Conservation (phyloP, 1,284 basidiomycete genomes). For the Pterulicium gracile region DNA sequence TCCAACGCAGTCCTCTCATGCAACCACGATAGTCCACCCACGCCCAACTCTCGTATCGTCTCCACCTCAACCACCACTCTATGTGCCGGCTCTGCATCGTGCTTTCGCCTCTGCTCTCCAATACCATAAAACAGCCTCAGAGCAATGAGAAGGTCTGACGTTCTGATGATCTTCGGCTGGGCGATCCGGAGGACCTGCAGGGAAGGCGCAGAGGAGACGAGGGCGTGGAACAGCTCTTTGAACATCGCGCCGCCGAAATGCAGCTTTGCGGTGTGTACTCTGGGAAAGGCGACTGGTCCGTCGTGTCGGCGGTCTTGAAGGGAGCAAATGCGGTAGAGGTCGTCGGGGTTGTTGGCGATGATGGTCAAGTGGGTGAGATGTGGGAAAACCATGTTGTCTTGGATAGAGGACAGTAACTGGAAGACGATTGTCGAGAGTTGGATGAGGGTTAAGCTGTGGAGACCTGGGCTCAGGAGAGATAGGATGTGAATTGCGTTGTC, state of each 20-base stretch:
- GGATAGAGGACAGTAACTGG: not conserved
- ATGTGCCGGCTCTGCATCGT: not conserved
- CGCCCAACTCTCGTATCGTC: not conserved
- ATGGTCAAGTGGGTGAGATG: not conserved
- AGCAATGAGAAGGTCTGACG: not conserved
- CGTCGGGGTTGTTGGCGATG: not conserved
- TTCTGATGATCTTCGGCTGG: not conserved
- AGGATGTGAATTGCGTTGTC: not conserved
- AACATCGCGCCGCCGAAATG: constrained; percentile 1
- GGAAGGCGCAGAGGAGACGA: not conserved
- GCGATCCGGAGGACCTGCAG: not conserved
- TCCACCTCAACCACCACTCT: not conserved
- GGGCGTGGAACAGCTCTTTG: not conserved
- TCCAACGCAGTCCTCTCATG: not conserved
- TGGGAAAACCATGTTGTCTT: not conserved
- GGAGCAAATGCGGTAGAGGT: not conserved
- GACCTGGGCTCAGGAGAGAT: not conserved
- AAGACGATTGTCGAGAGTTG: not conserved
- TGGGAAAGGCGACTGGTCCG: not conserved
- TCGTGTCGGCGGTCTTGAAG: not conserved
- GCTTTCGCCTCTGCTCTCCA: not conserved
- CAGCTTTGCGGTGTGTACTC: not conserved
- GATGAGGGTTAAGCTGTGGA: not conserved
- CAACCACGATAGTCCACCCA: constrained; percentile 1
- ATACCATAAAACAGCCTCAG: constrained; percentile 1